Evolutionary conservation across 495 filamentous ascomycete species (phyloP), one percentile per base, ranked within the genome.

Genomic region (Podospora didyma): DNA sequence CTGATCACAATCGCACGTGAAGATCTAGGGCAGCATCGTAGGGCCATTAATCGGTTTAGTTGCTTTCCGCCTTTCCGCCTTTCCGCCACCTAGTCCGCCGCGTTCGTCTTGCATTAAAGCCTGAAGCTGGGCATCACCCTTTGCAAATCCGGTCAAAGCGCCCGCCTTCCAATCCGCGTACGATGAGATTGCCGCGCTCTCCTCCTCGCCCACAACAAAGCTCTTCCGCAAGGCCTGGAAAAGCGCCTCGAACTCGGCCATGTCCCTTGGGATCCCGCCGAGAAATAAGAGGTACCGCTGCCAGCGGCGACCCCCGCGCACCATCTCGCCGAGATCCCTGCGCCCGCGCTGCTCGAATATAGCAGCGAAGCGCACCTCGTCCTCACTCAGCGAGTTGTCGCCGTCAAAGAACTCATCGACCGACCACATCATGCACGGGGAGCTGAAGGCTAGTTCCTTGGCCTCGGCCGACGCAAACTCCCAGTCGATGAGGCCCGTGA

Each of bases 401-500:
- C 72, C 71, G 2, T 69, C 51, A 56, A 75, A 77, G 52, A 78
- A 78, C 17, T 71, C 66, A 10, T 47, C 66, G 39, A 78, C 72
- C 0, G 73, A 73, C 58, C 71, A 71, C 55, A 78, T 63, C 62
- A 73, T 69, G 26, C 71, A 68, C 2, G 73, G 73, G 1, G 73
- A 73, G 59, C 66, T 71, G 49, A 78, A 79, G 17, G 73, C 71
- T 9, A 56, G 58, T 44, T 63, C 67, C 56, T 68, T 72, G 0
- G 64, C 39, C 39, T 42, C 39, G n/a, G 39, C 39, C 10, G 39
- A 42, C n/a, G 74, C 69, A 64, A 68, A 76, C 56, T 79, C 69
- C 74, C 71, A 79, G 58, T 80, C 71, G 46, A 77, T 69, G 35
- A 78, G 72, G 16, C 71, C 70, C 2, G 71, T 75, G 49, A 80